Evolutionary conservation across 495 filamentous ascomycete species (phyloP), one percentile per base, ranked within the genome.

Genomic region (Pyrenula aspistea): DNA sequence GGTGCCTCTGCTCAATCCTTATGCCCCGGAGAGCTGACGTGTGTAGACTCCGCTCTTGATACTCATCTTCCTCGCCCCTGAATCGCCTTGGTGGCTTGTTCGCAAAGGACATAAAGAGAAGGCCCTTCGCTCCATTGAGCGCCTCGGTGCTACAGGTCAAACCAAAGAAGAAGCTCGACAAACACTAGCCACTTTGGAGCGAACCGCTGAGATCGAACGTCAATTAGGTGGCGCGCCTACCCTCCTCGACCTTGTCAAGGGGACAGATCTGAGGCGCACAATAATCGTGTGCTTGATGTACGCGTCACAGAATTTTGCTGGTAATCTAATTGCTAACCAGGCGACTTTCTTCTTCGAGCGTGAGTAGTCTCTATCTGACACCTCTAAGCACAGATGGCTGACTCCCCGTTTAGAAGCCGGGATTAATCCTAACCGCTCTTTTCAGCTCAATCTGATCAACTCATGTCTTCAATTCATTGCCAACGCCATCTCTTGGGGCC

Each of bases 51-150:
- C 83, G 2, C 75, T 88, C n/a, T 72, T 83, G 49, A 69, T 86
- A 52, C 82, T 83, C 20, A 73, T 86, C 62, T 76, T 74, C 57
- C 71, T 85, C 48, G 82, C 82, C 0, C 85, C 85, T 10, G 85
- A 88, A 66, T 80, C 73, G 0, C 85, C 84, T 1, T 88, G 83
- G 83, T 88, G 85, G 79, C 76, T 84, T 10, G 80, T 86, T 51
- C 76, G 83, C n/a, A 78, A 75, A 62, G 85, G 83, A 10, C 77
- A 75, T 53, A 70, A 79, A 56, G 80, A 79, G 2, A 75, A 84
- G 22, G 86, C 86, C 2, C 83, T 83, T 60, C 68, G 71, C 12
- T 73, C 83, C 19, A 68, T 90, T 51, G 71, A 78, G 53, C 83
- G 86, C 20, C 74, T 90, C 8, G 83, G 78, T 25, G 76, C 70